These are phyloP conservation scores for Bodo saltans DNA, from an alignment of 78 protist genomes.

Conservation along the genomic window DNA sequence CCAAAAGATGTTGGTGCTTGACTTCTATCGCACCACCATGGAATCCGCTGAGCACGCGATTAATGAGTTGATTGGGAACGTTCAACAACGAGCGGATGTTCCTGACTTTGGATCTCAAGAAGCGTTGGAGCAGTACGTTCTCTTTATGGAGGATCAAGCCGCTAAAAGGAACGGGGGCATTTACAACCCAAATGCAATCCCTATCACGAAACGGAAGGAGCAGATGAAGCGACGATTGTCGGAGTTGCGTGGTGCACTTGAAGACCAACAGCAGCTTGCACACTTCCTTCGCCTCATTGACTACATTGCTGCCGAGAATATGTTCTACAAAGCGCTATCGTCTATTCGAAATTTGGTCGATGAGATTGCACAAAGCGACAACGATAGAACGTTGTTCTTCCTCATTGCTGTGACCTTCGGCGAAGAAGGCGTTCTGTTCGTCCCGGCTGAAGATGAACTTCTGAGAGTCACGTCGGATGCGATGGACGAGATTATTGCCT, in stretches of 20 bases:
- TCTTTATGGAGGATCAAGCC: neutral
- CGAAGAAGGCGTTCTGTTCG: neutral
- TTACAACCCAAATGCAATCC: neutral
- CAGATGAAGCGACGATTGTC: neutral
- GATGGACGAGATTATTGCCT: no score
- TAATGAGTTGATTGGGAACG: neutral
- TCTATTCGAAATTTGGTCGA: neutral
- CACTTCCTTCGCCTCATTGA: neutral
- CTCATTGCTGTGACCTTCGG: neutral
- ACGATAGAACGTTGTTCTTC: neutral
- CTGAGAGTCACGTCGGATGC: no score
- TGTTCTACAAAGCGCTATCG: neutral
- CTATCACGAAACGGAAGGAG: neutral
- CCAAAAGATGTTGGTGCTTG: neutral
- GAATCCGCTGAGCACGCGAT: neutral
- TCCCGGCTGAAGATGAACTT: neutral
- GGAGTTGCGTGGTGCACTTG: neutral
- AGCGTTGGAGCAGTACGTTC: constrained; percentile 1
- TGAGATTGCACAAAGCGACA: neutral
- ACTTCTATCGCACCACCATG: neutral
- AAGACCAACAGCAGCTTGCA: neutral
- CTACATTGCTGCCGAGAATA: neutral
- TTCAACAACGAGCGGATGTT: constrained; percentile 22
- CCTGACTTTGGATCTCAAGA: constrained; percentile 8
- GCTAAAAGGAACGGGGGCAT: neutral